Conservation (phyloP, 2,329 filamentous ascomycete genomes). For the Apiospora phragmitis region DNA sequence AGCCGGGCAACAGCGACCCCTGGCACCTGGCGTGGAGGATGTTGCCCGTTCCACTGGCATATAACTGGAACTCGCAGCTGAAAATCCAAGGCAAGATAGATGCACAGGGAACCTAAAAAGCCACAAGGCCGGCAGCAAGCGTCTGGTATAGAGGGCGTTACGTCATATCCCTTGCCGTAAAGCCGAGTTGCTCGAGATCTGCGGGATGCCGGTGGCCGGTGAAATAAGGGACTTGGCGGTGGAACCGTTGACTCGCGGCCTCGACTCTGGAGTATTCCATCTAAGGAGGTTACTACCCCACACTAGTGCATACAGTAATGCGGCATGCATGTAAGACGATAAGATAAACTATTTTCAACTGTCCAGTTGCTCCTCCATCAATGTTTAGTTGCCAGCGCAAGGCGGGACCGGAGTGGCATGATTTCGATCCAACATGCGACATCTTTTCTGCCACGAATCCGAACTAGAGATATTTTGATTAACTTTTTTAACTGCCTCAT, state of each 20-base stretch:
- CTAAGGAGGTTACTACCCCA: no score
- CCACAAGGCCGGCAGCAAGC: background rate
- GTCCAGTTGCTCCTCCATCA: constrained; percentile 13
- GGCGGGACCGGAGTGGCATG: background rate
- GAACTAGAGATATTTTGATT: background rate
- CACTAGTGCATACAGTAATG: background rate
- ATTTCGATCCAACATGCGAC: constrained; percentile 1
- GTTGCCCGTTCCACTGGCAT: background rate
- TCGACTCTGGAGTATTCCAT: background rate
- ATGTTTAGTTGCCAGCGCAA: background rate
- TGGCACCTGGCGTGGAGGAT: background rate
- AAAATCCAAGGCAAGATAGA: background rate
- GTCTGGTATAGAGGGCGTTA: background rate
- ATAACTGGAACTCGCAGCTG: background rate
- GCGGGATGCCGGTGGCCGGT: background rate
- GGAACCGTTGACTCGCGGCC: background rate
- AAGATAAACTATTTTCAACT: constrained; percentile 14
- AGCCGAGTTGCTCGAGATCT: background rate
- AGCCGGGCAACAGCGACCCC: background rate
- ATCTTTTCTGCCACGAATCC: background rate
- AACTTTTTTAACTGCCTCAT: background rate
- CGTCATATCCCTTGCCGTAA: background rate
- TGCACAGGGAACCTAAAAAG: background rate
- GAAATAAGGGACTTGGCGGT: background rate
- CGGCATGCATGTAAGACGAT: constrained; percentile 11